Percentiles rank a stretch among this genome's conserved stretches.
These are phyloP conservation scores for Aphanomyces astaci DNA, from an alignment of 352 stramenopile species.

Conservation along the genomic window DNA sequence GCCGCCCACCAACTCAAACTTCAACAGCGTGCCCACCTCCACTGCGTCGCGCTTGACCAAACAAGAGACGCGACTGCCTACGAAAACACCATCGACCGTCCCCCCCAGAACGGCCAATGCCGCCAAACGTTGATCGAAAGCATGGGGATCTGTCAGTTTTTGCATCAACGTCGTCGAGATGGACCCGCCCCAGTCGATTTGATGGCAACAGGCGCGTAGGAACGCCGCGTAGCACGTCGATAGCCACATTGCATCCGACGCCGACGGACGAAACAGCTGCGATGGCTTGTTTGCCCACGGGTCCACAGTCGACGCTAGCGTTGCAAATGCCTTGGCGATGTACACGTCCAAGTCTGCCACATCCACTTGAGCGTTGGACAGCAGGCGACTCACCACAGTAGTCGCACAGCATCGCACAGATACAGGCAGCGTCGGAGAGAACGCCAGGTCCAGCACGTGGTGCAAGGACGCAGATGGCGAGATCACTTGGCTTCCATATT, in stretches of 20 bases:
- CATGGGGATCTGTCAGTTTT: not conserved
- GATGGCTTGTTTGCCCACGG: constrained; percentile 41
- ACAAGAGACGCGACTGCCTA: constrained; percentile 56
- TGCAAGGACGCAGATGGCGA: not conserved
- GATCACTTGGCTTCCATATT: not conserved
- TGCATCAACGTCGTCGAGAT: not conserved
- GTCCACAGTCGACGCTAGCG: constrained; percentile 28
- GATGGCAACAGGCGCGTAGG: constrained; percentile 26
- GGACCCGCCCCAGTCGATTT: not conserved
- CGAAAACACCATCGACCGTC: constrained; percentile 36
- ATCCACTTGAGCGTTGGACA: not conserved
- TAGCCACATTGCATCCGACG: not conserved
- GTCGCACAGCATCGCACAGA: not conserved
- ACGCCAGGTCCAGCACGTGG: not conserved
- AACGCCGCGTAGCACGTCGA: constrained; percentile 39
- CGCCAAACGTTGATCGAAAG: constrained; percentile 30
- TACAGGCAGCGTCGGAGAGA: not conserved
- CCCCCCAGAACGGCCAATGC: constrained; percentile 50
- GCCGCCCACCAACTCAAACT: constrained; percentile 38
- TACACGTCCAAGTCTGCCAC: not conserved
- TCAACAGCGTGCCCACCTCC: constrained; percentile 56
- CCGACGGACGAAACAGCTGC: not conserved
- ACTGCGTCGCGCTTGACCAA: constrained; percentile 66
- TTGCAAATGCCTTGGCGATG: not conserved
- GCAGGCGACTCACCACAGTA: not conserved